Evolutionary conservation across 352 stramenopile species (phyloP), one percentile per base, ranked within the genome.

Genomic region (Phytophthora quininea): DNA sequence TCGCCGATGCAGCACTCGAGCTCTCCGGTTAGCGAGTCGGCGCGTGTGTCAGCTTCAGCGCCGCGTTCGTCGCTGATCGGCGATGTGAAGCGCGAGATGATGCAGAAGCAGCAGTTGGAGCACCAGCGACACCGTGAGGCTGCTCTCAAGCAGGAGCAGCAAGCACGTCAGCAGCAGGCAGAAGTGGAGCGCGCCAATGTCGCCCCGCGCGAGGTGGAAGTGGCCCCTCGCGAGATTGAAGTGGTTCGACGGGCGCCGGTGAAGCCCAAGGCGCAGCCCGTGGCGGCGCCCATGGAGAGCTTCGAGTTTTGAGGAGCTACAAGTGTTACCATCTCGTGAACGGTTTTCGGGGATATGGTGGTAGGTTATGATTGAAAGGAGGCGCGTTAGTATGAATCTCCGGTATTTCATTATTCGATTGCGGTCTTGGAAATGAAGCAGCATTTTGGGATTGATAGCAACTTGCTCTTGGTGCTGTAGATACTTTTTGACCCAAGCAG

Each of bases 31-130:
- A 40, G 35, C 35, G 35, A 40, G 9, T 55, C 51, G 14, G 59
- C 52, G 12, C 54, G 53, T 15, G 59, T 49, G 19, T 43, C 54
- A 7, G 54, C 56, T 19, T 54, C 69, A 9, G 58, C 74, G 9
- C 74, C 74, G 4, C 83, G 77, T 30, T 91, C 81, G 54, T 91
- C 83, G 3, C 55, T 90, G 32, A 82, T 91, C 14, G 79, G 71
- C 27, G 78, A 92, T 48, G 81, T 82, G 19, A 92, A 92, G 73
- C 77, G 84, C 11, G 80, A 90, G 40, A 80, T 83, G 61, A 89
- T 89, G 69, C 62, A 75, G 53, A 89, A 89, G 29, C 79, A 92
- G 58, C 76, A 89, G 67, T 58, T 63, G 12, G 79, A 86, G 64
- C 81, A 90, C 67, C 78, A 84, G 54, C 82, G 82, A n/a, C 81